phyloP scores from a whole-genome alignment of 1,284 basidiomycete genomes.

The Naganishia sp. region DNA sequence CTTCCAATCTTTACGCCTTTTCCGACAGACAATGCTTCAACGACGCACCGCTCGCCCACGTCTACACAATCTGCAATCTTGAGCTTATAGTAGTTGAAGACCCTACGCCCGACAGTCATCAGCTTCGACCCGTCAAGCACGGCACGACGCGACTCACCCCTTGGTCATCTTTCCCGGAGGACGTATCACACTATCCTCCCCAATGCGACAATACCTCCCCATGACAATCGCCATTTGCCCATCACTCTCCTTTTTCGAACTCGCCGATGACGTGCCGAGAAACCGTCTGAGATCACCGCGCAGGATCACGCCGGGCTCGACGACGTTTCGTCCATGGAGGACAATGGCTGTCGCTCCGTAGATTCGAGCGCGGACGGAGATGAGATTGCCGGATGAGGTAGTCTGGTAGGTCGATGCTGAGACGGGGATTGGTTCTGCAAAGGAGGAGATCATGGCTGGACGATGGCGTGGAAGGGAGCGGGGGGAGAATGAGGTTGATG shows the following conservation, averaged over 20 bases:
- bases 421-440: conserved; percentile 14
- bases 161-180: conserved; percentile 60
- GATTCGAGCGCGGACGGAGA: conserved; percentile 89
- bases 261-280: conserved; percentile 1
- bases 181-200: conserved; percentile 81
- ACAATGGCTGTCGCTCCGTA: conserved; percentile 95
- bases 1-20: conserved; percentile 93
- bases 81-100: conserved; percentile 96
- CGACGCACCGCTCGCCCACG: conserved; percentile 79
- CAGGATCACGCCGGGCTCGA: conserved; percentile 82
- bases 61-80: conserved; percentile 94
- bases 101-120: conserved; percentile 31
- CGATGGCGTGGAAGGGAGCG: not conserved
- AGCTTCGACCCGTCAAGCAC: conserved; percentile 4
- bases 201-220: conserved; percentile 88
- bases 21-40: conserved; percentile 93
- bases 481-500: not conserved
- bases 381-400: conserved; percentile 31
- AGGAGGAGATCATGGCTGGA: conserved; percentile 28
- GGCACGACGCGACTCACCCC: conserved; percentile 59
- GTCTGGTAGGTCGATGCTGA: conserved; percentile 23
- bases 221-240: conserved; percentile 85
- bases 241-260: conserved; percentile 45
- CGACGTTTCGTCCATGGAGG: conserved; percentile 94
- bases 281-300: conserved; percentile 71